Evolutionary conservation across 2,329 filamentous ascomycete genomes (phyloP).

Genomic region (Cryphonectria naterciae): DNA sequence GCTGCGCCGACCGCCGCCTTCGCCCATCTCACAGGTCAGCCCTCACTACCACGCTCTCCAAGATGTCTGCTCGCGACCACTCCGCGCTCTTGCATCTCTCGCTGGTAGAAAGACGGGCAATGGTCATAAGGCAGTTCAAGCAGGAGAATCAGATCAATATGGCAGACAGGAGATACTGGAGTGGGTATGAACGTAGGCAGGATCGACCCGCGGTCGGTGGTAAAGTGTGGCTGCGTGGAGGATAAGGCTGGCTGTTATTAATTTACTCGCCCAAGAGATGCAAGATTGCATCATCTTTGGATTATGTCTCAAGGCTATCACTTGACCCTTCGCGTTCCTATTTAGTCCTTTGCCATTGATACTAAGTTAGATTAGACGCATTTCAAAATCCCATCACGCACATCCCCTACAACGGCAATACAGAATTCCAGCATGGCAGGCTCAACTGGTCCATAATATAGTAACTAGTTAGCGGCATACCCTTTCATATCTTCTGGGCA

Average conservation of each 20-base stretch:
- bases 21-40: background rate
- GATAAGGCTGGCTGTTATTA: background rate
- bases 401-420: background rate
- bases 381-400: background rate
- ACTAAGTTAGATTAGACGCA: background rate
- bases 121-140: slow-evolving; percentile 36
- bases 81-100: slow-evolving; percentile 37
- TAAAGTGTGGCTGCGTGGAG: slow-evolving; percentile 2
- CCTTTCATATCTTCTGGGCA: background rate
- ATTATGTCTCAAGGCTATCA: background rate
- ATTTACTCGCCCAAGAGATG: background rate
- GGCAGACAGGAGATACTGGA: slow-evolving; percentile 29
- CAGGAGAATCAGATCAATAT: slow-evolving; percentile 35
- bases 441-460: background rate
- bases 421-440: background rate
- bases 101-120: slow-evolving; percentile 35
- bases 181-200: slow-evolving; percentile 29
- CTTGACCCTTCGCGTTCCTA: background rate
- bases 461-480: background rate
- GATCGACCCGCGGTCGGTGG: slow-evolving; percentile 6
- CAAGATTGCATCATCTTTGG: background rate
- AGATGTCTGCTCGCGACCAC: slow-evolving; percentile 35
- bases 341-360: background rate
- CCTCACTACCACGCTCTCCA: background rate
- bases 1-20: slow-evolving; percentile 11